A percentile compares a stretch with the other conserved stretches of the same genome.
These are phyloP conservation scores for Pichia sp. DNA, from an alignment of 1,139 yeast genomes.

Conservation along the genomic window DNA sequence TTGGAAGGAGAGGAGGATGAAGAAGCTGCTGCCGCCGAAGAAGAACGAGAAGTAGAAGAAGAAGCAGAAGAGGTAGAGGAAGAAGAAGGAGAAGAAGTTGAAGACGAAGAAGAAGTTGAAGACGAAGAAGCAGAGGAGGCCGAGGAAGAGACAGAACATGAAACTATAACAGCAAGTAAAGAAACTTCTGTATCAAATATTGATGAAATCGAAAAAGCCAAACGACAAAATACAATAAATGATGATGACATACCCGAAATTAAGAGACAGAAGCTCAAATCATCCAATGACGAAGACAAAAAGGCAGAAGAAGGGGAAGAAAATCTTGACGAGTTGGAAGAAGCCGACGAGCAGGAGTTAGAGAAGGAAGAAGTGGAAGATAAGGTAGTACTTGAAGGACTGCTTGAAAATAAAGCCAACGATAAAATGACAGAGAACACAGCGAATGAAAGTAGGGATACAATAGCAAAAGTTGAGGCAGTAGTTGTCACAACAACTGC, in stretches of 20 bases:
- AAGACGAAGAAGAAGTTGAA: conserved; percentile 10
- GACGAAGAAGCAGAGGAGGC: conserved; percentile 11
- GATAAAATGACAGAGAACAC: too few relatives aligned
- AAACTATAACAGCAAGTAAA: neutral
- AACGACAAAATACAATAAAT: conserved; percentile 23
- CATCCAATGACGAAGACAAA: conserved; percentile 1
- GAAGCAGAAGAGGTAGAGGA: conserved; percentile 26
- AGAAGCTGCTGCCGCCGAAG: conserved; percentile 24
- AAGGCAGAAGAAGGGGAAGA: conserved; percentile 9
- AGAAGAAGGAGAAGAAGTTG: conserved; percentile 27
- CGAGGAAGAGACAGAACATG: conserved; percentile 16
- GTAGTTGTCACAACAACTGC: conserved; percentile 11
- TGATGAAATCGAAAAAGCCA: conserved; percentile 17
- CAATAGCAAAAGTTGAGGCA: conserved; percentile 19
- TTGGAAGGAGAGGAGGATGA: conserved; percentile 6
- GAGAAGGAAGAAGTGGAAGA: conserved; percentile 36
- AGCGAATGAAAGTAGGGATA: conserved; percentile 8
- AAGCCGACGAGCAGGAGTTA: conserved; percentile 36
- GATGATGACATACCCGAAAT: conserved; percentile 26
- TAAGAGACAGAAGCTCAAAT: conserved; percentile 31
- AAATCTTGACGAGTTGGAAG: conserved; percentile 31
- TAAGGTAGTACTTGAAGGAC: conserved; percentile 20
- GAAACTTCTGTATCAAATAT: neutral
- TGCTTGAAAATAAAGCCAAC: neutral
- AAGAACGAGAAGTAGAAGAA: conserved; percentile 28